Percentiles rank a stretch among this genome's conserved stretches.
These are phyloP conservation scores for Ogataea haglerorum DNA, from an alignment of 805 yeast species.

Conservation along the genomic window DNA sequence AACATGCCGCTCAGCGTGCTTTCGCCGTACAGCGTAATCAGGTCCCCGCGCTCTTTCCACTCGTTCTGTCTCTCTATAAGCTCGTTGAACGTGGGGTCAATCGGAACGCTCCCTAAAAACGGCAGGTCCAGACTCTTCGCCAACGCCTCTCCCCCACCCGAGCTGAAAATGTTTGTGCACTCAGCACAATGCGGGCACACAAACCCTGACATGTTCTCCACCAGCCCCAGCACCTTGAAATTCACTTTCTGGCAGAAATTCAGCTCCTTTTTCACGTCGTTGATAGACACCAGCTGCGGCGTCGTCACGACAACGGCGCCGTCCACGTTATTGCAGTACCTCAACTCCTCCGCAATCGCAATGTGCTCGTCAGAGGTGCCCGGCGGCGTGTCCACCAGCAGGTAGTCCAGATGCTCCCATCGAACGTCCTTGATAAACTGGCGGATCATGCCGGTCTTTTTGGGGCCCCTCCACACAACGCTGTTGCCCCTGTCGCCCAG, in stretches of 20 bases:
- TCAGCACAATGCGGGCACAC: conserved; percentile 93
- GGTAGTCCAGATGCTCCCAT: conserved; percentile 82
- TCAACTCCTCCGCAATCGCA: conserved; percentile 88
- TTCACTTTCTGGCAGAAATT: conserved; percentile 87
- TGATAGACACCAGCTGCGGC: conserved; percentile 89
- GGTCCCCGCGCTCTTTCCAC: conserved; percentile 40
- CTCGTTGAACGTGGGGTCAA: conserved; percentile 88
- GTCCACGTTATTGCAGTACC: conserved; percentile 64
- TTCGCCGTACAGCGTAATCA: conserved; percentile 37
- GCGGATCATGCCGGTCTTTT: conserved; percentile 95
- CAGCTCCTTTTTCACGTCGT: conserved; percentile 92
- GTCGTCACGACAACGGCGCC: conserved; percentile 96
- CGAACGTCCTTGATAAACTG: conserved; percentile 88
- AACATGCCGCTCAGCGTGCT: conserved; percentile 43
- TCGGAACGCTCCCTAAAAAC: conserved; percentile 85
- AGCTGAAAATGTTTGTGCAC: conserved; percentile 85
- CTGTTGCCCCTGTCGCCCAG: conserved; percentile 81
- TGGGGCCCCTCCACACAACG: conserved; percentile 98
- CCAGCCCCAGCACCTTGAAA: conserved; percentile 74
- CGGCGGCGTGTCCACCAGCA: conserved; percentile 95
- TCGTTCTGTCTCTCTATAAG: conserved; percentile 81
- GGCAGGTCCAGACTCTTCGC: conserved; percentile 61
- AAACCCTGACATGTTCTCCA: conserved; percentile 97
- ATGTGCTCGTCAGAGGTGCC: conserved; percentile 99
- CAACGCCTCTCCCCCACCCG: conserved; percentile 83